Base-by-base conservation (phyloP, 129 eudicot genomes). In the Artemisia annua region DNA sequence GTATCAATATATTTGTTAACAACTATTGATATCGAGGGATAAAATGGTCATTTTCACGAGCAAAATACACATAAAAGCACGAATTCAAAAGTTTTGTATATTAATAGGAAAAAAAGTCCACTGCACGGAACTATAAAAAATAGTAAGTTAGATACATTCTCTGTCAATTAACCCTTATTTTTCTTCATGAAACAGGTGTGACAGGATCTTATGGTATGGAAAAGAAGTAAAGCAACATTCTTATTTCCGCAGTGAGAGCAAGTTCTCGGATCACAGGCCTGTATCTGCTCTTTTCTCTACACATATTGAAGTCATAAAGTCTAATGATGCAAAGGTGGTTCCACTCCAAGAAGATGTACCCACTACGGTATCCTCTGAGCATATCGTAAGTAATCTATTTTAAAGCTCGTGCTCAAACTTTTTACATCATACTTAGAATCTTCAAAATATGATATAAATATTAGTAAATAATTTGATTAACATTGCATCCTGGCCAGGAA, bases 191-290 rank as follows among this genome's bases (percentile, higher is more conserved):
- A 73, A 73, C 84, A 92, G 98, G 98, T 92, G 96, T 85, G 98
- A 92, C 81, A 89, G 96, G 83, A 93, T 93, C 55, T 65, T 93
- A 67, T 93, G 98, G 98, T 79, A 85, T 14, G 98, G 98, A 6
- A 85, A 93, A 86, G 98, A 96, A 71, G 84, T 89, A 71, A 82
- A 85, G 75, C 98, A 93, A 75, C 91, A 83, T 66, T 87, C 91
- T 50, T 89, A 93, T 71, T 74, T 87, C 30, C 88, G 96, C 13
- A 86, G 96, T 69, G 95, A 93, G 71, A 89, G 90, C 83, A 89
- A 89, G 75, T 93, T 93, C 83, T 93, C 96, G 0, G 96, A 93
- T 70, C 98, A 93, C 66, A 78, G 96, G 52, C 98, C 96, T 3
- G 98, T 93, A 18, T 89, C 95, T 15, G 90, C 96, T 75, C 85